Conservation (phyloP, 345 rosid genomes). For the Salix purpurea region DNA sequence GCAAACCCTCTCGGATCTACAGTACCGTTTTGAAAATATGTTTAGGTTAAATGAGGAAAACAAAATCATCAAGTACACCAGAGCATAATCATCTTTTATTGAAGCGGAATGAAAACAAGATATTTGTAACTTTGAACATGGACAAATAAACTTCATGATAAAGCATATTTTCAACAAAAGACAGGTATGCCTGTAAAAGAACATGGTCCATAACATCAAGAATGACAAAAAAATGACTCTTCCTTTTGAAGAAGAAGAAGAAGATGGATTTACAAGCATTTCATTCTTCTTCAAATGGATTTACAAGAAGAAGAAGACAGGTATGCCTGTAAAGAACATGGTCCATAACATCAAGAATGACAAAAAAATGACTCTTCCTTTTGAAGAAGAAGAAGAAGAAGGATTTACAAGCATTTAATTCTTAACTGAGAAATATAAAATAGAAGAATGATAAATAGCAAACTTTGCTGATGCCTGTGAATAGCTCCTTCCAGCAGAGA, state of each 20-base stretch:
- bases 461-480: neutral
- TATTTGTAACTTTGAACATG: neutral
- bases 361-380: neutral
- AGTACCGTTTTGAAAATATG: slow-evolving; percentile 5
- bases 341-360: neutral
- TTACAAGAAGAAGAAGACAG: neutral
- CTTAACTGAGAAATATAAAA: neutral
- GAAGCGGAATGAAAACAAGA: neutral
- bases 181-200: neutral
- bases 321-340: neutral
- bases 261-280: neutral
- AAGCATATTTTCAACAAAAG: neutral
- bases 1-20: slow-evolving; percentile 89
- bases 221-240: neutral
- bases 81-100: neutral
- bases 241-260: neutral
- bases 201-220: neutral
- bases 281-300: neutral
- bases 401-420: neutral
- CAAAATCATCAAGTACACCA: neutral
- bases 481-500: neutral
- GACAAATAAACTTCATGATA: neutral
- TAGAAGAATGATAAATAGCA: neutral
- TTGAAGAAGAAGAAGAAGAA: neutral
- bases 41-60: neutral